Percentiles rank a stretch among this genome's conserved stretches.
These are phyloP conservation scores for Phlebiopsis flavidoalba DNA, from an alignment of 768 basidiomycete species.

Conservation along the genomic window DNA sequence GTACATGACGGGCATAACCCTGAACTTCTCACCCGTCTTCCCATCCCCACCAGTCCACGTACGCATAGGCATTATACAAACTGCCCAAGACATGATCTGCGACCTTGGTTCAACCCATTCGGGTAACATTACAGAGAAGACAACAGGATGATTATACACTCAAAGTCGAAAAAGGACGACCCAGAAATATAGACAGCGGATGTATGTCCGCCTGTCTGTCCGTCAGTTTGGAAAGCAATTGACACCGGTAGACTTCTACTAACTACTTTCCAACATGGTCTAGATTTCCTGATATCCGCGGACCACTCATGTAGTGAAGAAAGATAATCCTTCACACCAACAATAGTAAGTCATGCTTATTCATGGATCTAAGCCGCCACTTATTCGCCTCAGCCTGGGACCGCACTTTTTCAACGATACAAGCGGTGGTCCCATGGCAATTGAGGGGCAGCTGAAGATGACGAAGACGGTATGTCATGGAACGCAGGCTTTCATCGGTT, in stretches of 20 bases:
- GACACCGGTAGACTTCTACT: constrained; percentile 40
- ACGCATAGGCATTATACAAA: constrained; percentile 67
- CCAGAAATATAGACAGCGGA: constrained; percentile 45
- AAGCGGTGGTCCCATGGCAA: constrained; percentile 89
- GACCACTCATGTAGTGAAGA: constrained; percentile 65
- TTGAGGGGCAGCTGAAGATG: constrained; percentile 75
- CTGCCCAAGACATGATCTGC: constrained; percentile 73
- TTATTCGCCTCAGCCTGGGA: constrained; percentile 57
- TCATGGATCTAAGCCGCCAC: too few species aligned
- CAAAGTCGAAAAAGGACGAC: constrained; percentile 38
- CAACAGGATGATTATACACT: constrained; percentile 81
- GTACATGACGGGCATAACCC: constrained; percentile 66
- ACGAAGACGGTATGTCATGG: constrained; percentile 61
- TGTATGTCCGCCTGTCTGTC: constrained; percentile 25
- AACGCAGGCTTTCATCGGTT: not conserved
- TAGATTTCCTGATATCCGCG: constrained; percentile 84
- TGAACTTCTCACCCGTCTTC: constrained; percentile 63
- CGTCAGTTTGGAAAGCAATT: not conserved
- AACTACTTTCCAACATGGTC: constrained; percentile 91
- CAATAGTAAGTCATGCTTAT: constrained; percentile 48
- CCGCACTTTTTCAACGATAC: constrained; percentile 85
- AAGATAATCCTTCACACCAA: constrained; percentile 88
- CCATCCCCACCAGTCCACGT: constrained; percentile 50
- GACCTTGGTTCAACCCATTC: constrained; percentile 77
- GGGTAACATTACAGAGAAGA: constrained; percentile 86